Base-by-base conservation (phyloP, 108 stramenopile species). In the Schizochytrium sp. region DNA sequence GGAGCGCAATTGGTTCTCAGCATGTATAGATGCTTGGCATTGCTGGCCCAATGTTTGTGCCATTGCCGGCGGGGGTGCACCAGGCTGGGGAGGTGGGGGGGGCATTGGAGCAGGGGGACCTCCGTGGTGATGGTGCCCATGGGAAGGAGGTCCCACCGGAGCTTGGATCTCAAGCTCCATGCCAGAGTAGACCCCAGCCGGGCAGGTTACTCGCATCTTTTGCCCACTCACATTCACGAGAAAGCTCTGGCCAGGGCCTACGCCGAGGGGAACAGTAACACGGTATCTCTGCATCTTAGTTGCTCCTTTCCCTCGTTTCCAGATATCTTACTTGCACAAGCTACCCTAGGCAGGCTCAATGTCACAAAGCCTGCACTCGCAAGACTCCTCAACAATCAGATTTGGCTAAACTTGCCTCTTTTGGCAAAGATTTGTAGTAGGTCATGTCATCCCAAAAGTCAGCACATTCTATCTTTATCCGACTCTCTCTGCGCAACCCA, bases 231-330 rank as follows among this genome's bases (percentile, higher is more conserved):
- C 53, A 53, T 40, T 83, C 50, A 83, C 76, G 50, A 83, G 47
- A 40, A 83, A 83, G 38, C n/a, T 38, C 47, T 55, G 50, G 15
- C 76, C 76, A 53, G 76, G 50, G 15, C 47, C 76, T n/a, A 83
- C 76, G 76, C 76, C 76, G 28, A 53, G 50, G 1, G 76, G 76
- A 8, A 83, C 53, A 38, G 47, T 49, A 17, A 83, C 15, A 5
- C 76, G 47, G 76, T 83, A 83, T 7, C 76, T 47, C 53, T 83
- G 76, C 76, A 83, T 83, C 76, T 40, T 55, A 2, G 45, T 42
- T 60, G 19, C 59, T n/a, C 19, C 19, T 60, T n/a, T 60, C 59
- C 19, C 59, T 28, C 28, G 28, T 28, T 28, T 28, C 28, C 28
- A 28, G 28, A 28, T 28, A 28, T 28, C 28, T 28, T 28, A 28